Evolutionary conservation across 225 moss, liverwort and hornwort genomes (phyloP).

Genomic region (Bryum argenteum): DNA sequence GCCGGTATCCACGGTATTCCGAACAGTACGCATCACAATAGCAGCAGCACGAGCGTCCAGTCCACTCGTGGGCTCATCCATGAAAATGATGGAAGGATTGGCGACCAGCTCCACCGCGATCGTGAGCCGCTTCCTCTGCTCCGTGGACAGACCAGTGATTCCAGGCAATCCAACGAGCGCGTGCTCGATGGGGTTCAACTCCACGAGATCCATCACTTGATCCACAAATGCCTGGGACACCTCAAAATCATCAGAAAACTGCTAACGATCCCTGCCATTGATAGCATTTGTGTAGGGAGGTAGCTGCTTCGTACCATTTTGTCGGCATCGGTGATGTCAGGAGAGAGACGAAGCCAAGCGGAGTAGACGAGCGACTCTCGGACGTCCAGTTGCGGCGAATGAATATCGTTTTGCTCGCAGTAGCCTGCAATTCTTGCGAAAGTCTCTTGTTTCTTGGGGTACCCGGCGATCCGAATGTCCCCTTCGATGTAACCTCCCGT

Average conservation of each 20-base stretch:
- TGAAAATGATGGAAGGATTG: constrained; percentile 56
- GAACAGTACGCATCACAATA: constrained; percentile 58
- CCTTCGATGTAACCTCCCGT: constrained; percentile 57
- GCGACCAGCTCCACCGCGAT: constrained; percentile 58
- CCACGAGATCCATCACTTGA: constrained; percentile 64
- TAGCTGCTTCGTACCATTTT: constrained; percentile 31
- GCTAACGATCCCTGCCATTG: no score
- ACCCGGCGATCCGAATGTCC: constrained; percentile 44
- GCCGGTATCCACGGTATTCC: constrained; percentile 59
- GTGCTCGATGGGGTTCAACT: constrained; percentile 43
- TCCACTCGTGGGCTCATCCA: constrained; percentile 65
- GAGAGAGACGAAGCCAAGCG: constrained; percentile 58
- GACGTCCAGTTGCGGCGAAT: constrained; percentile 56
- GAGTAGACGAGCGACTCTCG: constrained; percentile 58
- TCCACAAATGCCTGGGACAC: constrained; percentile 49
- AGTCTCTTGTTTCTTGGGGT: constrained; percentile 42
- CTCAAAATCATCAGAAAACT: not conserved
- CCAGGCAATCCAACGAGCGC: constrained; percentile 56
- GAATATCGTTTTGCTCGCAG: constrained; percentile 57
- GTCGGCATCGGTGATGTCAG: constrained; percentile 35
- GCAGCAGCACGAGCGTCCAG: constrained; percentile 60
- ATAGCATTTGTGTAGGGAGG: not conserved
- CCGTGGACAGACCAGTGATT: constrained; percentile 48
- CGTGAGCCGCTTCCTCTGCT: constrained; percentile 58
- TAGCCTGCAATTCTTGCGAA: constrained; percentile 54